phyloP scores from a whole-genome alignment of 208 protist species.

The Acanthamoeba triangularis region DNA sequence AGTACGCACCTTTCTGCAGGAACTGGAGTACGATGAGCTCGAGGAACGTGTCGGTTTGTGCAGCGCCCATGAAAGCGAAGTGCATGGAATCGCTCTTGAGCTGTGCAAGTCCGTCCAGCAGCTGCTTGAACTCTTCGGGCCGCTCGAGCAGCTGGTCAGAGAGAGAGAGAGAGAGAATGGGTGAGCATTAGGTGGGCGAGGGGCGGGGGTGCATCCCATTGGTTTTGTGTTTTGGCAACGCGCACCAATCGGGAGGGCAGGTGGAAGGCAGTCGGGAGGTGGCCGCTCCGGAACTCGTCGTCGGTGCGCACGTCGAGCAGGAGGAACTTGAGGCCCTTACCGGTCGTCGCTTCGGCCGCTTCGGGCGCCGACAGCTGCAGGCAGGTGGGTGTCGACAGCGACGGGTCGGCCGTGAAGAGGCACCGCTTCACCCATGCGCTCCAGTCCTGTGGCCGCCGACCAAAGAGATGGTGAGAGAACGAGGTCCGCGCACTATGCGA shows the following conservation, averaged over 20 bases:
- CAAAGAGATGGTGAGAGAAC: not conserved
- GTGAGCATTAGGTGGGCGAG: not conserved
- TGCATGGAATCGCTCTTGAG: not conserved
- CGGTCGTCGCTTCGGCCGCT: not conserved
- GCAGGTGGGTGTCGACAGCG: conserved; percentile 51
- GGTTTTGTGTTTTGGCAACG: too few species aligned
- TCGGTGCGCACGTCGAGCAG: conserved; percentile 29
- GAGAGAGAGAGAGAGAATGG: too few species aligned
- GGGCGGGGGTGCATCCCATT: not conserved
- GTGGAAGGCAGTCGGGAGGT: conserved; percentile 51
- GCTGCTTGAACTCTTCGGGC: conserved; percentile 46
- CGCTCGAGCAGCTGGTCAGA: not conserved
- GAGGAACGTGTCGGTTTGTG: not conserved
- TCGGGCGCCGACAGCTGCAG: not conserved
- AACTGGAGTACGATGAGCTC: conserved; percentile 51
- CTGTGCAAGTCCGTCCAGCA: not conserved
- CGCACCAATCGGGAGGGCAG: conserved; percentile 15
- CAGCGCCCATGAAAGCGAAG: not conserved
- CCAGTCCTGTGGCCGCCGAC: not conserved
- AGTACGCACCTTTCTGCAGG: conserved; percentile 28
- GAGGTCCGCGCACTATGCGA: not conserved
- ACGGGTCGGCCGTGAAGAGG: conserved; percentile 3
- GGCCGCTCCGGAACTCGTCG: not conserved
- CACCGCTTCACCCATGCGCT: not conserved
- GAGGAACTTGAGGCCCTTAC: not conserved